A percentile compares a stretch with the other conserved stretches of the same genome.
These are phyloP conservation scores for Trichothecium roseum DNA, from an alignment of 2,329 filamentous ascomycete species.

Conservation along the genomic window DNA sequence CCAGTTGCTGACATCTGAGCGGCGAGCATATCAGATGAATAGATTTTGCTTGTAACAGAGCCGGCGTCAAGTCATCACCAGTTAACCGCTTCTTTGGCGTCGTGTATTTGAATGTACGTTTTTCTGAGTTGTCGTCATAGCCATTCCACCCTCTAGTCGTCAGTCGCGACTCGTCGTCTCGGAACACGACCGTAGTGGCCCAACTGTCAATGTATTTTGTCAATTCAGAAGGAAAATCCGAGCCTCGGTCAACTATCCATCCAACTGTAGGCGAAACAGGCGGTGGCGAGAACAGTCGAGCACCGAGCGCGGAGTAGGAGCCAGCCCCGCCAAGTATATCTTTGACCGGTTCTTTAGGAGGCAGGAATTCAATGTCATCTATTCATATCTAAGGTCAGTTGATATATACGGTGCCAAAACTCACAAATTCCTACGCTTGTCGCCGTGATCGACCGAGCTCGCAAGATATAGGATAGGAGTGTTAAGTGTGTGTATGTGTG, in stretches of 20 bases:
- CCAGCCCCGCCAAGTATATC: slow-evolving; percentile 85
- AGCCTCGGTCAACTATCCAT: slow-evolving; percentile 86
- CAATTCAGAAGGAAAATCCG: slow-evolving; percentile 68
- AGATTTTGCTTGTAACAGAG: slow-evolving; percentile 59
- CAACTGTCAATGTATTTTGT: slow-evolving; percentile 57
- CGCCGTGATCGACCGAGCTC: neutral
- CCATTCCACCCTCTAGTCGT: slow-evolving; percentile 93
- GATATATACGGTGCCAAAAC: neutral
- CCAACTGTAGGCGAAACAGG: slow-evolving; percentile 58
- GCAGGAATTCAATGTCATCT: slow-evolving; percentile 88
- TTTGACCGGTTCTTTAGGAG: slow-evolving; percentile 55
- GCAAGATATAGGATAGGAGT: neutral
- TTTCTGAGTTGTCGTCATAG: slow-evolving; percentile 61
- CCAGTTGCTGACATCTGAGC: slow-evolving; percentile 63
- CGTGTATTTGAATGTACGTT: slow-evolving; percentile 71
- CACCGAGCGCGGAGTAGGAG: slow-evolving; percentile 77
- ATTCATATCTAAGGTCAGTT: slow-evolving; percentile 6
- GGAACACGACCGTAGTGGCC: slow-evolving; percentile 63
- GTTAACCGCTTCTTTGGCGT: slow-evolving; percentile 80
- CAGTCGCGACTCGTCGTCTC: slow-evolving; percentile 53
- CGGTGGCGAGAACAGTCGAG: slow-evolving; percentile 72
- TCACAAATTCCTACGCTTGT: neutral
- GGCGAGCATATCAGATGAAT: slow-evolving; percentile 87
- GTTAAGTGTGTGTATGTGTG: too few species aligned
- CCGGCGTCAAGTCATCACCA: slow-evolving; percentile 55